Base-by-base conservation (phyloP, 345 rosid genomes). In the Draba incana region DNA sequence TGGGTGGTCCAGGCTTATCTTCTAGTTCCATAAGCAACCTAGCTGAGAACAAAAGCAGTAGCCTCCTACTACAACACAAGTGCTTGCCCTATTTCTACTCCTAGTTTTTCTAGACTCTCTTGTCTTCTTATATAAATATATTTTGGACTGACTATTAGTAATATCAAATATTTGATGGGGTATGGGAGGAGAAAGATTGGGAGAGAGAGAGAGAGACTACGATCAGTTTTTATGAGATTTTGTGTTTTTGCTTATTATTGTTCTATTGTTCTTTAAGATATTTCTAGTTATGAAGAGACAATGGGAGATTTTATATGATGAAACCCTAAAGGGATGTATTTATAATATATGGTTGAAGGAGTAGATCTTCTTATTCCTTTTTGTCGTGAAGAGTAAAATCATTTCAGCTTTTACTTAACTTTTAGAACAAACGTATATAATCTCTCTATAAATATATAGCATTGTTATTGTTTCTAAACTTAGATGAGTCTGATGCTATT, bases 151-250 rank as follows among this genome's bases (percentile, higher is more conserved):
- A 75, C 79, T 72, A 81, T 76, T 78, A 78, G 83, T 75, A 84
- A 81, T 51, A 79, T 79, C 83, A 79, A 81, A 79, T 89, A 87
- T 85, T 81, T 85, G 90, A 86, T 79, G 84, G 86, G 86, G 85
- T 82, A 80, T 80, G 95, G 85, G 75, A 48, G 56, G 62, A 52
- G 64, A 45, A 62, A 53, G 61, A 61, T 60, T 39, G 71, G 31
- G 52, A 38, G 49, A 71, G 72, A 27, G 71, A 51, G 61, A 53
- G 57, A 63, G 57, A 10, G 44, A 31, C 7, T 55, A 30, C 16
- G 57, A 74, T 74, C 46, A 52, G 68, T 67, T 68, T 60, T 55
- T 62, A 47, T 68, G 69, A 58, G 64, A 68, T 54, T 68, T 62
- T 74, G 39, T 61, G 43, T 54, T 67, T 66, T 48, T 31, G 42